Conservation (phyloP, 169 alveolate genomes). For the Toxoplasma gondii region DNA sequence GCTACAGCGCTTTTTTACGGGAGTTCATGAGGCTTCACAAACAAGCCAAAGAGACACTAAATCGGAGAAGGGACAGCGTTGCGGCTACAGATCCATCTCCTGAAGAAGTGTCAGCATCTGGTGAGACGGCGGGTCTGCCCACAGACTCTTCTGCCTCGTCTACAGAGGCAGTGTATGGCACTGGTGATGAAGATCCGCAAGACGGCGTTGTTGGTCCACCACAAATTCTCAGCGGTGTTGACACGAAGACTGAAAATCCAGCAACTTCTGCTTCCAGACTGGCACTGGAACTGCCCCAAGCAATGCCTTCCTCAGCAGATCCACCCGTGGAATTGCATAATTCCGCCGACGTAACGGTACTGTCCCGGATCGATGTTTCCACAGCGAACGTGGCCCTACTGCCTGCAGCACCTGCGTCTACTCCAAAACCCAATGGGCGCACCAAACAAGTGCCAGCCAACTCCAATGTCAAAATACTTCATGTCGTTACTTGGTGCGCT, state of each 20-base stretch:
- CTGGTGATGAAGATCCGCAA: not conserved
- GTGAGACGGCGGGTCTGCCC: not conserved
- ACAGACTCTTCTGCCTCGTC: not conserved
- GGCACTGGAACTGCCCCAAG: not conserved
- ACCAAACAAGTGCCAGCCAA: not conserved
- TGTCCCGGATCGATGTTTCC: not conserved
- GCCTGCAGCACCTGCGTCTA: not conserved
- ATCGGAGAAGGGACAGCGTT: not conserved
- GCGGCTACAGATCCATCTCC: not conserved
- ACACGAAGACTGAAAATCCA: no score
- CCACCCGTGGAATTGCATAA: not conserved
- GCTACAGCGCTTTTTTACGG: constrained; percentile 12
- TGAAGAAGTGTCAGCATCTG: not conserved
- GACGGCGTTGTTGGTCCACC: not conserved
- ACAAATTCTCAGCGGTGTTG: not conserved
- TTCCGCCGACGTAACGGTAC: not conserved
- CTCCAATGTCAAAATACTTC: not conserved
- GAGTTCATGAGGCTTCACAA: constrained; percentile 11
- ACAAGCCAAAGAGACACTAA: not conserved
- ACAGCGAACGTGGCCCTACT: not conserved
- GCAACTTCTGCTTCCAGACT: no score
- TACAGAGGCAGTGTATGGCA: not conserved
- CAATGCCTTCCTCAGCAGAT: not conserved
- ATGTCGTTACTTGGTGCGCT: not conserved
- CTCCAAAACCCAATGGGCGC: not conserved